Evolutionary conservation across 1,139 yeast species (phyloP), one percentile per base, ranked within the genome.

Genomic region (Lodderomyces metapsilosis): DNA sequence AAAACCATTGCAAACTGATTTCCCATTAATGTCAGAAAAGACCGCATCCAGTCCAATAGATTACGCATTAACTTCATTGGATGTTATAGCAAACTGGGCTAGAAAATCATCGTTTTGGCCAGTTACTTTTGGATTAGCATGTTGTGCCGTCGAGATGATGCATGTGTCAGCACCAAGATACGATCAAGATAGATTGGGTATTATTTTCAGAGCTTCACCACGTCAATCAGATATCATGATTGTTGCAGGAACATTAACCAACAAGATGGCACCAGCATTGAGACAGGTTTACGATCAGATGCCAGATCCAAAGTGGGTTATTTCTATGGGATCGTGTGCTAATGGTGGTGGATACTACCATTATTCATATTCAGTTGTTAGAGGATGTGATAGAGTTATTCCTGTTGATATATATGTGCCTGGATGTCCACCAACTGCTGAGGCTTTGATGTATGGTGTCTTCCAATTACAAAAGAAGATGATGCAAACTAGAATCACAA

Each of bases 91-190:
- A 52, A 85, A 84, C 69, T 88, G 96, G 96, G 95, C 94, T 2
- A 80, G 96, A 64, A 89, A 86, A 61, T 88, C 95, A 24, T 84
- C 94, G 4, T 87, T 88, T 65, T 88, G 96, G 96, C 96, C 96
- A 11, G 94, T 87, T 41, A 88, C 96, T 38, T 88, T 88, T 65
- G 96, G 95, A 34, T 73, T 87, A 58, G 95, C 95, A 7, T 87
- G 95, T 68, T 87, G 95, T 71, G 95, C 95, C 48, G 95, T 88
- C 37, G 96, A 88, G 68, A 88, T 88, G 96, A 88, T 88, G 96
- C 96, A 88, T 66, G 88, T 84, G 36, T 88, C 95, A 22, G 82
- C 95, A 45, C 95, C 96, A 49, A 76, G 96, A 63, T 88, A 88
- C 68, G 96, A 88, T 70, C 95, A 88, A 70, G 96, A 88, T 72